Conservation (phyloP, 805 yeast species). For the Kodamaea hsintzibuensis region DNA sequence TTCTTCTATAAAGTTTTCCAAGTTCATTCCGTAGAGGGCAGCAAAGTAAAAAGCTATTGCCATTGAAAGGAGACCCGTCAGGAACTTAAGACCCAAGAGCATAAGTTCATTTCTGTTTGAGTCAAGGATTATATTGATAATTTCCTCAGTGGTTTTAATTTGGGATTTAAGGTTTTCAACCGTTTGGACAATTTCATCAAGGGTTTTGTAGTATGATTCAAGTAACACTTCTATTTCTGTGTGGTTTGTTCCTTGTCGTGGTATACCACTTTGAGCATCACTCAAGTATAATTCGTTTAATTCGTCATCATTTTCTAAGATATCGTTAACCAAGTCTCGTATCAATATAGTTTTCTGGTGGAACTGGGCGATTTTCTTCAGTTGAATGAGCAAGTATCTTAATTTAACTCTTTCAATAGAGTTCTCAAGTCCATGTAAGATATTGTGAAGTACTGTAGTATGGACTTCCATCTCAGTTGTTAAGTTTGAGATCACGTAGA, state of each 20-base stretch:
- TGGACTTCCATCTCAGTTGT: conserved; percentile 88
- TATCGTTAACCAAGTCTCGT: conserved; percentile 80
- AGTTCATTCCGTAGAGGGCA: conserved; percentile 93
- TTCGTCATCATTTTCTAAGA: conserved; percentile 86
- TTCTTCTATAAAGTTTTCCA: conserved; percentile 89
- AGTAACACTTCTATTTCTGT: conserved; percentile 86
- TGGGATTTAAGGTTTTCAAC: conserved; percentile 77
- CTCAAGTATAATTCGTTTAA: conserved; percentile 79
- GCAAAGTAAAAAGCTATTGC: conserved; percentile 82
- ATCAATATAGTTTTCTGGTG: conserved; percentile 81
- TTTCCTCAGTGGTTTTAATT: conserved; percentile 91
- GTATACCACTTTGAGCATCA: conserved; percentile 48
- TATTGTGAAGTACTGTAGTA: conserved; percentile 69
- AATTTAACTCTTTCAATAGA: conserved; percentile 79
- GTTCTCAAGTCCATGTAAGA: conserved; percentile 75
- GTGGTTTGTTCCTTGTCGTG: conserved; percentile 62
- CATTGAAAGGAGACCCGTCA: conserved; percentile 78
- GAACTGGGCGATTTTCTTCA: conserved; percentile 81
- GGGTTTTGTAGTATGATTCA: conserved; percentile 87
- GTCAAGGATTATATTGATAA: conserved; percentile 88
- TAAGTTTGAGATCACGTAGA: conserved; percentile 74
- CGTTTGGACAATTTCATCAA: conserved; percentile 93
- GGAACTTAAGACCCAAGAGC: conserved; percentile 80
- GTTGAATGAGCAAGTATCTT: conserved; percentile 75
- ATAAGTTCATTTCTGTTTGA: conserved; percentile 92